Percentiles rank a stretch among this genome's conserved stretches.
These are phyloP conservation scores for Penicillium sp. DNA, from an alignment of 2,329 filamentous ascomycete species.

Conservation along the genomic window DNA sequence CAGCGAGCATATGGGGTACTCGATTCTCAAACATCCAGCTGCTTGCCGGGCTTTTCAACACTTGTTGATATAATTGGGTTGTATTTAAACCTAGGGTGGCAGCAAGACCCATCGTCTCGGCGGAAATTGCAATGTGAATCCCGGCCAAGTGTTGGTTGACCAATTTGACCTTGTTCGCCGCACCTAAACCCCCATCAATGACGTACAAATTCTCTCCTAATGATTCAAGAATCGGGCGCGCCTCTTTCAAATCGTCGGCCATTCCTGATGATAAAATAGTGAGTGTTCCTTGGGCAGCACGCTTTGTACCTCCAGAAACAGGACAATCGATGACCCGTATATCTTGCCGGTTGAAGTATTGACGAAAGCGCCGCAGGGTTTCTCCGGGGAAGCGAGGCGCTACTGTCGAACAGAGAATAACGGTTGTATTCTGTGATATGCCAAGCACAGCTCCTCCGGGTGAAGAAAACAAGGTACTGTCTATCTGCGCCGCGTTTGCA, in stretches of 20 bases:
- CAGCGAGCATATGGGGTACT: constrained; percentile 57
- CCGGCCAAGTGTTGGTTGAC: constrained; percentile 64
- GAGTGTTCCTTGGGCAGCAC: constrained; percentile 42
- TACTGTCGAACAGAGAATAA: constrained; percentile 44
- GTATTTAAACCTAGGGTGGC: constrained; percentile 59
- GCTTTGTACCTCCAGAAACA: constrained; percentile 44
- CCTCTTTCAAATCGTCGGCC: constrained; percentile 24
- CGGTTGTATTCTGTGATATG: constrained; percentile 32
- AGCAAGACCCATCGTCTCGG: constrained; percentile 61
- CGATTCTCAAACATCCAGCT: constrained; percentile 64
- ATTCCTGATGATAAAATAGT: constrained; percentile 43
- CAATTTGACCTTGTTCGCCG: constrained; percentile 62
- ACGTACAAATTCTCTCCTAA: constrained; percentile 50
- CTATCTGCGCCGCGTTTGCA: constrained; percentile 39
- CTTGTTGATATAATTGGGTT: constrained; percentile 10
- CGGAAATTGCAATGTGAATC: constrained; percentile 58
- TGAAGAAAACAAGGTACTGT: constrained; percentile 37
- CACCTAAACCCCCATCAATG: constrained; percentile 57
- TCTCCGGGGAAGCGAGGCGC: constrained; percentile 35
- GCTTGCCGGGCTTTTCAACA: constrained; percentile 36
- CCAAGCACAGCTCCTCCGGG: constrained; percentile 31
- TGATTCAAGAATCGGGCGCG: constrained; percentile 32
- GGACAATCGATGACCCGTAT: constrained; percentile 42
- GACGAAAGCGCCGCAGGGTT: constrained; percentile 25
- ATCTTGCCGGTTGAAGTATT: constrained; percentile 24